A percentile compares a stretch with the other conserved stretches of the same genome.
Evolutionary conservation across 495 filamentous ascomycete species (phyloP).

Genomic region (Chaetomium cochliodes): DNA sequence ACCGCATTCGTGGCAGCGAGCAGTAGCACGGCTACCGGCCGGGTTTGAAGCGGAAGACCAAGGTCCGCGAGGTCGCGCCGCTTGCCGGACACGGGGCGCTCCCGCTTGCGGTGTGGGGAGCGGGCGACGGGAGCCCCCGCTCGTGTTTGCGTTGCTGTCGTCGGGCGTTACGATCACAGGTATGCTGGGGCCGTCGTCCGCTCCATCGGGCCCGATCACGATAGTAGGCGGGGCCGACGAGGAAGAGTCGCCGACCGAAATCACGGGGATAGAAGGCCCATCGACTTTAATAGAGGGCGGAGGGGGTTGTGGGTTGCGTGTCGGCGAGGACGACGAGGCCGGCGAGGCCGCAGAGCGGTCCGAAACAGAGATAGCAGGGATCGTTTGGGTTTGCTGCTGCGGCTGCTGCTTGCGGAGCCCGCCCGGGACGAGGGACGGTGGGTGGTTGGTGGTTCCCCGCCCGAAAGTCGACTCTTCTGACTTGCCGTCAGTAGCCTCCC

Average conservation of each 20-base stretch:
- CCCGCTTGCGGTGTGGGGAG: conserved; percentile 41
- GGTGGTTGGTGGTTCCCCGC: conserved; percentile 22
- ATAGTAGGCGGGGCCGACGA: conserved; percentile 37
- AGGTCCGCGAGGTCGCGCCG: conserved; percentile 44
- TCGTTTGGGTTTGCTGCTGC: conserved; percentile 30
- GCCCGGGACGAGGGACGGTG: conserved; percentile 32
- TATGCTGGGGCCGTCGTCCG: conserved; percentile 38
- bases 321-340: conserved; percentile 28
- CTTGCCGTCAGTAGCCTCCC: conserved; percentile 57
- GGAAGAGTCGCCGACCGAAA: conserved; percentile 34
- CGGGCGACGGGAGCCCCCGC: conserved; percentile 37
- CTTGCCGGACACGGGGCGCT: conserved; percentile 39
- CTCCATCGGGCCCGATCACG: conserved; percentile 43
- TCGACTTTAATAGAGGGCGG: conserved; percentile 44
- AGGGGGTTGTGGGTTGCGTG: conserved; percentile 37
- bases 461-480: conserved; percentile 42
- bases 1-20: conserved; percentile 79
- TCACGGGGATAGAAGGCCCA: conserved; percentile 30
- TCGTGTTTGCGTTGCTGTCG: conserved; percentile 33
- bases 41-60: conserved; percentile 47
- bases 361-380: conserved; percentile 65
- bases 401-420: conserved; percentile 29
- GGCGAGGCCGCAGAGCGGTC: conserved; percentile 42
- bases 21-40: conserved; percentile 62
- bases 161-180: conserved; percentile 49